Percentiles rank a stretch among this genome's conserved stretches.
These are phyloP conservation scores for Fraxinus americana DNA, from an alignment of 257 asterid genomes.

Conservation along the genomic window DNA sequence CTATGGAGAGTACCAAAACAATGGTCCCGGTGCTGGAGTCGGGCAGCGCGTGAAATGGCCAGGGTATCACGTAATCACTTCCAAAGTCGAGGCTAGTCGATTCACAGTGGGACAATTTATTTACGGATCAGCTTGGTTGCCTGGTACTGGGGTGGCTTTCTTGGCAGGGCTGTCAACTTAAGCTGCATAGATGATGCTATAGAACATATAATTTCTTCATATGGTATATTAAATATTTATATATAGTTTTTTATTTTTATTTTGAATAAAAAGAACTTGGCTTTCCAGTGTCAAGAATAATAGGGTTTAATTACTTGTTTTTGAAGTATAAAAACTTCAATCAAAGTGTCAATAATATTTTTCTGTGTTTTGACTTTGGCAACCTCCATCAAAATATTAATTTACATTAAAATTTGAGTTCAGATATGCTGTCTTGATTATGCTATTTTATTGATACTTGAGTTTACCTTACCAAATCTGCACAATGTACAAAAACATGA, in stretches of 20 bases:
- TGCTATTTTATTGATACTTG: background rate
- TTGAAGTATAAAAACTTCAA: background rate
- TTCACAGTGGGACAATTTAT: conserved; percentile 83
- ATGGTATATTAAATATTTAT: conserved; percentile 40
- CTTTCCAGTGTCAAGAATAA: conserved; percentile 9
- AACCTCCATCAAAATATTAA: no score
- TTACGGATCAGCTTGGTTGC: conserved; percentile 90
- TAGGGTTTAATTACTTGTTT: background rate
- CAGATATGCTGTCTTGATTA: background rate
- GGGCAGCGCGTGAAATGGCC: conserved; percentile 85
- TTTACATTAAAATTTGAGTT: no score
- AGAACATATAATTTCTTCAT: conserved; percentile 24
- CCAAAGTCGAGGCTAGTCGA: conserved; percentile 66
- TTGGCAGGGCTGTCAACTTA: conserved; percentile 72
- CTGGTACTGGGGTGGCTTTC: conserved; percentile 89
- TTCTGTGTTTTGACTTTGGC: no score
- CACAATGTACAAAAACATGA: background rate
- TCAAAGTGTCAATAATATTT: background rate
- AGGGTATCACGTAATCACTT: conserved; percentile 66
- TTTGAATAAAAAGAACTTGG: conserved; percentile 13
- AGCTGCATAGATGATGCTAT: background rate
- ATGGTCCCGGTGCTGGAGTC: conserved; percentile 74
- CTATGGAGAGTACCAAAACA: conserved; percentile 92
- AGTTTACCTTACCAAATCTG: background rate
- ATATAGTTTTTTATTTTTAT: background rate